Evolutionary conservation across 1,284 basidiomycete genomes (phyloP), one percentile per base, ranked within the genome.

Genomic region (Cryptococcus sp.): DNA sequence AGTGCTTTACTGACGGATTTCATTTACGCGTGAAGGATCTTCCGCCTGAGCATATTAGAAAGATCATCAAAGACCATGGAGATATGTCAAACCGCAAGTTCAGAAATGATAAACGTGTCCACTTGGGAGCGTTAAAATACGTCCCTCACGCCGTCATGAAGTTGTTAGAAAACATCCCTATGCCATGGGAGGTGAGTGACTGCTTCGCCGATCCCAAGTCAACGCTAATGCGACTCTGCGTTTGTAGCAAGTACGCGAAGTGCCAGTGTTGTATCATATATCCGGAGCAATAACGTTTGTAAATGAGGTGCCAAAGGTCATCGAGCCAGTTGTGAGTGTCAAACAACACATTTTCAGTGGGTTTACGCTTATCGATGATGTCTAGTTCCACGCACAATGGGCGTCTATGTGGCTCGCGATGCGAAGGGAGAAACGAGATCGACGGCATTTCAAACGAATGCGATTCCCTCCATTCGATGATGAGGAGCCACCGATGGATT

Each of bases 251-350:
- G 93, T 96, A 43, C 90, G 93, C 68, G 94, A 98, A 79, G 94
- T 98, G 3, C 93, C 92, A 11, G 92, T 95, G 20, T 83, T 98
- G 58, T 97, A 97, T 80, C 94, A 97, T 74, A 94, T 99, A 71
- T 98, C 96, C n/a, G 96, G 96, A 67, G 96, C 96, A 50, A 99
- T 99, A 78, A 99, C 96, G 1, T 99, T 99, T 73, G 94, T 99
- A 69, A 99, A 99, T 80, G 93, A 99, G 78, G 89, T 97, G 43
- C 96, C 96, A 50, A 88, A 91, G 48, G 87, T 99, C 63, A 91
- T 99, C 60, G 94, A 98, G 75, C 96, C 96, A 5, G 86, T 99
- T 20, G 69, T 71, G 46, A 64, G 70, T 64, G 8, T 11, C 5
- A 19, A 19, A 44, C 22, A 22, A 44, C n/a, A n/a, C 43, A 8